A percentile compares a stretch with the other conserved stretches of the same genome.
phyloP scores from a whole-genome alignment of 2,329 filamentous ascomycete species.

The Claviceps monticola region DNA sequence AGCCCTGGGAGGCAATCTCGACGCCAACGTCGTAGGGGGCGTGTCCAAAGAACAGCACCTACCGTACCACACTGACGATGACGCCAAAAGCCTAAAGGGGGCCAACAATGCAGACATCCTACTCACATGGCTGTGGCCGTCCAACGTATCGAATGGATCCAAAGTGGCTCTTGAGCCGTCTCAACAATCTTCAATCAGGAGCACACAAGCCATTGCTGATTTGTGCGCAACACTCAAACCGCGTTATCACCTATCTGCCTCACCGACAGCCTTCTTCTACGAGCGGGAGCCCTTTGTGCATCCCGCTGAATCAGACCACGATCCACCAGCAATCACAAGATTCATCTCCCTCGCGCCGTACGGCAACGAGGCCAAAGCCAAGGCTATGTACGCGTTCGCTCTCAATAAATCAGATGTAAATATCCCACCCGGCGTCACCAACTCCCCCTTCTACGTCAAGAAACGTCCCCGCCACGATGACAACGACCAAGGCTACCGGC shows the following conservation, averaged over 20 bases:
- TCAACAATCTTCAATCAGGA: constrained; percentile 33
- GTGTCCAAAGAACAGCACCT: constrained; percentile 58
- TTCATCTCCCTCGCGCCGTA: constrained; percentile 82
- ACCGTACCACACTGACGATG: constrained; percentile 64
- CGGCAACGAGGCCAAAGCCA: constrained; percentile 63
- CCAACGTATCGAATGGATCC: constrained; percentile 55
- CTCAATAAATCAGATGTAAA: constrained; percentile 52
- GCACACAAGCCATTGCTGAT: constrained; percentile 59
- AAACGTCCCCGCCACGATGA: constrained; percentile 40
- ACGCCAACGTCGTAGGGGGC: constrained; percentile 44
- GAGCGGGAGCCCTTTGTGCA: constrained; percentile 92
- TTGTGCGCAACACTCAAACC: constrained; percentile 69
- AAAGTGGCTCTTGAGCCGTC: constrained; percentile 44
- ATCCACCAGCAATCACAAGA: constrained; percentile 54
- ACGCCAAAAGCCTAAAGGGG: constrained; percentile 62
- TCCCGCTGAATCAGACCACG: constrained; percentile 28
- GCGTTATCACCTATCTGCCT: constrained; percentile 76
- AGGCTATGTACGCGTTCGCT: constrained; percentile 65
- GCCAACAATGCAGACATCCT: constrained; percentile 75
- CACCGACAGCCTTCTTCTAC: constrained; percentile 54
- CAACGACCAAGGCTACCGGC: constrained; percentile 33
- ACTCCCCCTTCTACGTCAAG: constrained; percentile 54
- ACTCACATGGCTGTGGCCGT: constrained; percentile 77
- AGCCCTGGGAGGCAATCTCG: constrained; percentile 63
- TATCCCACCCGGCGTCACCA: constrained; percentile 57